These are phyloP conservation scores for Scenedesmus sp. DNA, from an alignment of 163 green algal genomes.

Conservation along the genomic window DNA sequence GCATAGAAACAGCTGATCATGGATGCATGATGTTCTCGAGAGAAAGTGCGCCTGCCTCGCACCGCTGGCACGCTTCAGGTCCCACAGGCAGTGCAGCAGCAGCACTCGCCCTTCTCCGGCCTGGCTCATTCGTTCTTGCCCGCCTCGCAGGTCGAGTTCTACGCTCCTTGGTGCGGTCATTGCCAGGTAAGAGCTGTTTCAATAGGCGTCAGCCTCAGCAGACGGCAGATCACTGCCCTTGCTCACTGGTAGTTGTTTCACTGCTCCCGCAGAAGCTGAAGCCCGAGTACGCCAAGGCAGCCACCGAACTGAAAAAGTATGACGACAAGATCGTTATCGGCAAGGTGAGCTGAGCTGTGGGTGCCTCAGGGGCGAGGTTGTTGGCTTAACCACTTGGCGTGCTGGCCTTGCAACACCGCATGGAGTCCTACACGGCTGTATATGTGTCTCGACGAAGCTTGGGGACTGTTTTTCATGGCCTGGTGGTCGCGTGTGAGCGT, in stretches of 20 bases:
- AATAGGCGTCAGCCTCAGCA: background rate
- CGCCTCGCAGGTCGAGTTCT: constrained; percentile 82
- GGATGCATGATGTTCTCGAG: background rate
- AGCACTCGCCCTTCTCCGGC: background rate
- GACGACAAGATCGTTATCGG: constrained; percentile 75
- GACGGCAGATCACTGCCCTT: background rate
- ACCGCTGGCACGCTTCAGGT: background rate
- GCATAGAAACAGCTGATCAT: background rate
- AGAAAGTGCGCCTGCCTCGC: background rate
- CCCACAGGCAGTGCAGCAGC: background rate
- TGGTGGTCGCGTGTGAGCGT: too few relatives aligned
- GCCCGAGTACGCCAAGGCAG: constrained; percentile 83
- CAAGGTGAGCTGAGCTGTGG: constrained; percentile 69
- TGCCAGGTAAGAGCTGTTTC: constrained; percentile 77
- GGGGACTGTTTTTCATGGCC: too few relatives aligned
- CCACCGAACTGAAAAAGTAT: constrained; percentile 75
- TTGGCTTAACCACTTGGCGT: constrained; percentile 3
- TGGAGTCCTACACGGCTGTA: background rate
- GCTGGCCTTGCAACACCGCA: background rate
- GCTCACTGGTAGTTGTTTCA: background rate
- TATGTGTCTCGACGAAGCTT: too few relatives aligned
- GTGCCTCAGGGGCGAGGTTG: background rate
- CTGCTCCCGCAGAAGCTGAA: constrained; percentile 62
- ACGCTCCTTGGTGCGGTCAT: constrained; percentile 90
- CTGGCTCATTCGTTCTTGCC: background rate